phyloP scores from a whole-genome alignment of 2,329 filamentous ascomycete species.

The Leptoxyphium fumago region DNA sequence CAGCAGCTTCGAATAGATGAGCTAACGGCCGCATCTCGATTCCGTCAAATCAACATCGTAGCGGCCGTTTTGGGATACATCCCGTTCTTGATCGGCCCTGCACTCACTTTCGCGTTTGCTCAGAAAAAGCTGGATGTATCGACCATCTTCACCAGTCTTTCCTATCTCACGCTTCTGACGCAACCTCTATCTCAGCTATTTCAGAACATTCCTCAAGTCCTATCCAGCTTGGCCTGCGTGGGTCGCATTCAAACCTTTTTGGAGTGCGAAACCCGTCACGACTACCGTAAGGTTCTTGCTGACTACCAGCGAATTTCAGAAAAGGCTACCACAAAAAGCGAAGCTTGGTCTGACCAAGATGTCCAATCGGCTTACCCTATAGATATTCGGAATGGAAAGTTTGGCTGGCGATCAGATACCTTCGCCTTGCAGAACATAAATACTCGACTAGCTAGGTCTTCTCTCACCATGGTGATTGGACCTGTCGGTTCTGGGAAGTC shows the following conservation, averaged over 20 bases:
- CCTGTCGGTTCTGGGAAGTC: neutral
- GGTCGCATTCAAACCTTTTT: neutral
- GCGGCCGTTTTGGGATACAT: neutral
- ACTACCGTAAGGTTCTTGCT: neutral
- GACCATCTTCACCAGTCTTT: neutral
- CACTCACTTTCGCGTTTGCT: neutral
- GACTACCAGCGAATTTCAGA: neutral
- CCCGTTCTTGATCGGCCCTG: neutral
- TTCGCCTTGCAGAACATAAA: neutral
- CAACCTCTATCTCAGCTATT: neutral
- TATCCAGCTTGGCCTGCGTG: neutral
- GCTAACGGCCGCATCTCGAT: neutral
- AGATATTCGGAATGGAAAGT: neutral
- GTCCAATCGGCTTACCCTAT: neutral
- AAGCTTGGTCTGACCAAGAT: neutral
- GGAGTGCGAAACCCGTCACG: neutral
- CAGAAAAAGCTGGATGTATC: neutral
- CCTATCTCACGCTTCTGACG: neutral
- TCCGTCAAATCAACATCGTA: neutral
- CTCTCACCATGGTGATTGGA: neutral
- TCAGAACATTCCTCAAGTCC: neutral
- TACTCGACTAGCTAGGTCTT: neutral
- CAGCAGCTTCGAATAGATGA: neutral
- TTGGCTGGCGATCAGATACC: neutral
- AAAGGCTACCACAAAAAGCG: neutral